Evolutionary conservation across 306 rosid species (phyloP), one percentile per base, ranked within the genome.

Genomic region (Elaeagnus macrophylla): DNA sequence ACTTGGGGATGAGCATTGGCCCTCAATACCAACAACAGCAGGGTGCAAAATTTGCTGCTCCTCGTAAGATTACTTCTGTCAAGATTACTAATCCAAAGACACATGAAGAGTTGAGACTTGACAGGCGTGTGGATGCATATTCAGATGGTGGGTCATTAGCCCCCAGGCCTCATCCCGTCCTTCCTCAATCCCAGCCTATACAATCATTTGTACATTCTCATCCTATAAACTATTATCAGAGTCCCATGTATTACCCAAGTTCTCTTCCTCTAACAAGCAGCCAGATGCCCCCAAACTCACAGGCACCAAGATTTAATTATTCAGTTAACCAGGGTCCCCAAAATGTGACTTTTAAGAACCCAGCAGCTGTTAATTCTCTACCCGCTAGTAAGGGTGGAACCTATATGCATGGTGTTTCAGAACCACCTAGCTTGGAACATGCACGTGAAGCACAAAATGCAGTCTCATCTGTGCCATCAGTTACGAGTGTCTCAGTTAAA

Each of bases 21-120:
- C 67, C 82, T 3, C 96, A 74, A 51, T 93, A 71, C 73, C 43
- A 89, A 37, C 99, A 73, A 59, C 95, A 79, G 64, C 95, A 81
- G 57, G 99, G 84, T 49, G 90, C 83, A 45, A 84, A 88, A 52
- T 84, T 69, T 85, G 53, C 74, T 0, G 79, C 63, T 49, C 89
- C 62, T 51, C 96, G 96, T 48, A 93, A 79, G 68, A 64, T 5
- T 25, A 25, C 93, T 62, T 7, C 84, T 25, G 95, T 88, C 14
- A 93, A 84, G 79, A 93, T 93, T 54, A 93, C 94, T 63, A 93
- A 93, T 79, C 99, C 99, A 35, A 89, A 93, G 37, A 93, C 99
- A 1, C 95, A 75, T 56, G 88, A 93, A 71, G 96, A 84, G 67
- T 67, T 93, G 68, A 75, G 81, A 65, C 89, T 93, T 68, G 95